Conservation (phyloP, 129 eudicot species). For the Daucus carota region DH1_v3.0 NC_030384.2:41921001-41921500, state of each 20-base stretch:
- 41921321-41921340: slow-evolving; percentile 92
- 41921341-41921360: slow-evolving; percentile 94
- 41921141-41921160: slow-evolving; percentile 93
- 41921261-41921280: slow-evolving; percentile 85
- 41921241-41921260: slow-evolving; percentile 93
- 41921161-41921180: slow-evolving; percentile 95
- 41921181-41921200: slow-evolving; percentile 97
- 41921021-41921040: slow-evolving; percentile 99
- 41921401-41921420: slow-evolving; percentile 93
- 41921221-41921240: slow-evolving; percentile 99
- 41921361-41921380: slow-evolving; percentile 88
- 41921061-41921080: slow-evolving; percentile 96
- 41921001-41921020: slow-evolving; percentile 82
- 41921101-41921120: slow-evolving; percentile 97
- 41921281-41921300: slow-evolving; percentile 92
- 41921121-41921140: slow-evolving; percentile 90
- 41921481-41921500: slow-evolving; percentile 88
- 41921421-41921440: slow-evolving; percentile 90
- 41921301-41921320: slow-evolving; percentile 91
- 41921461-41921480: slow-evolving; percentile 97
- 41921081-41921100: slow-evolving; percentile 96
- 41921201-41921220: slow-evolving; percentile 95
- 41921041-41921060: slow-evolving; percentile 88
- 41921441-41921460: slow-evolving; percentile 93
- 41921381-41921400: slow-evolving; percentile 91